These are phyloP conservation scores for Hemileccinum rubropunctum DNA, from an alignment of 768 basidiomycete species.

Conservation along the genomic window DNA sequence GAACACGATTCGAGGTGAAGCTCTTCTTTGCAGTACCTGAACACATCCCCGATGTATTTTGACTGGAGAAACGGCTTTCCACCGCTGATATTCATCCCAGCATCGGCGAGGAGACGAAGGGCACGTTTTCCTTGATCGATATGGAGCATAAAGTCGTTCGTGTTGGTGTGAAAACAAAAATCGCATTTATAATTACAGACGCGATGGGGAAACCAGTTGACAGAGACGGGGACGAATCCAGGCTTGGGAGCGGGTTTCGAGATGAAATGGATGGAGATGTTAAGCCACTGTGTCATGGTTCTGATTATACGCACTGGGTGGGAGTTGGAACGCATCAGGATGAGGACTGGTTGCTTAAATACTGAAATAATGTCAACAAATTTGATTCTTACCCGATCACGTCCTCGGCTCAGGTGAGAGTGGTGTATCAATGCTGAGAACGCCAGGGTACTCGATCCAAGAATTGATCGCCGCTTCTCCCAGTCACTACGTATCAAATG, in stretches of 20 bases:
- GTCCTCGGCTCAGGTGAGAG: too few relatives aligned
- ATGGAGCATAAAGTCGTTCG: slow-evolving; percentile 25
- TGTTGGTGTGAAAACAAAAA: slow-evolving; percentile 36
- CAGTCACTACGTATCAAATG: too few relatives aligned
- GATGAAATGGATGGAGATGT: neutral
- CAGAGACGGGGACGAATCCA: slow-evolving; percentile 10
- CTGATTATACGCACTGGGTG: neutral
- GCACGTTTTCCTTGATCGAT: slow-evolving; percentile 31
- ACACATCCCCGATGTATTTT: slow-evolving; percentile 31
- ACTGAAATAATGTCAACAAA: too few relatives aligned
- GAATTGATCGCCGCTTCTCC: too few relatives aligned
- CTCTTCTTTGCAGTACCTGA: slow-evolving; percentile 34
- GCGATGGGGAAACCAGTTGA: slow-evolving; percentile 16
- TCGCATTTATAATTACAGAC: slow-evolving; percentile 31
- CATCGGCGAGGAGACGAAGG: slow-evolving; percentile 26
- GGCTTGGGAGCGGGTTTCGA: slow-evolving; percentile 1
- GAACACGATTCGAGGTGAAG: slow-evolving; percentile 30
- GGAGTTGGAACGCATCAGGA: neutral
- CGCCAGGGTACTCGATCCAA: too few relatives aligned
- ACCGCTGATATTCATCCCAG: slow-evolving; percentile 35
- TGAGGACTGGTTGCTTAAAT: too few relatives aligned
- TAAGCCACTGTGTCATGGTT: slow-evolving; percentile 7
- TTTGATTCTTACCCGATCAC: too few relatives aligned
- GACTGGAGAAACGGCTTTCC: slow-evolving; percentile 33
- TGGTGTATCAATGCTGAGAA: too few relatives aligned